phyloP scores from a whole-genome alignment of 345 rosid species.

The Noccaea bulbosa region DNA sequence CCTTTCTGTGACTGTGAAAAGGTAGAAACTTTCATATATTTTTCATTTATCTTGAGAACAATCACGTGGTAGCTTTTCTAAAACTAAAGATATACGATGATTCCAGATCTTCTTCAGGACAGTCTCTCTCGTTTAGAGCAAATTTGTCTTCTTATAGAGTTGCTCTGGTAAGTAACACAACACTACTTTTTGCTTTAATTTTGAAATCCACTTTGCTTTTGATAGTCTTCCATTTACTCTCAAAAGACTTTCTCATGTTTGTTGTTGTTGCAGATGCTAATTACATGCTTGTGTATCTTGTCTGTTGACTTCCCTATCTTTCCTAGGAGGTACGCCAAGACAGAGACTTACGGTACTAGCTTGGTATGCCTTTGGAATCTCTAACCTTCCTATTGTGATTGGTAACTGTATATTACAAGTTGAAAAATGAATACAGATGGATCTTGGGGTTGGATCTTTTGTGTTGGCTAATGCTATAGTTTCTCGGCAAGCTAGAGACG shows the following conservation, averaged over 20 bases:
- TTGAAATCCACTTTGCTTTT: constrained; percentile 5
- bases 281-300: constrained; percentile 84
- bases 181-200: constrained; percentile 6
- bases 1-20: constrained; percentile 54
- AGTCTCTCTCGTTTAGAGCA: constrained; percentile 52
- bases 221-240: constrained; percentile 15
- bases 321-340: constrained; percentile 90
- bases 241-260: neutral
- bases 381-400: neutral
- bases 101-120: constrained; percentile 45
- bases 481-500: constrained; percentile 78
- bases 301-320: constrained; percentile 90
- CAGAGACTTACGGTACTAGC: constrained; percentile 82
- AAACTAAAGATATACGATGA: constrained; percentile 35
- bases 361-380: constrained; percentile 54
- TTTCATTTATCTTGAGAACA: constrained; percentile 28
- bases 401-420: constrained; percentile 2
- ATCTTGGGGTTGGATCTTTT: constrained; percentile 96
- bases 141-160: constrained; percentile 70
- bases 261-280: constrained; percentile 62
- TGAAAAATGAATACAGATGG: constrained; percentile 66
- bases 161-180: constrained; percentile 50
- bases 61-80: constrained; percentile 5
- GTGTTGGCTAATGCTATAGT: constrained; percentile 74
- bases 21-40: constrained; percentile 59